A percentile compares a stretch with the other conserved stretches of the same genome.
Conservation (phyloP, 371 early-diverging fungal genomes). For the Conidiobolus incongruus region DNA sequence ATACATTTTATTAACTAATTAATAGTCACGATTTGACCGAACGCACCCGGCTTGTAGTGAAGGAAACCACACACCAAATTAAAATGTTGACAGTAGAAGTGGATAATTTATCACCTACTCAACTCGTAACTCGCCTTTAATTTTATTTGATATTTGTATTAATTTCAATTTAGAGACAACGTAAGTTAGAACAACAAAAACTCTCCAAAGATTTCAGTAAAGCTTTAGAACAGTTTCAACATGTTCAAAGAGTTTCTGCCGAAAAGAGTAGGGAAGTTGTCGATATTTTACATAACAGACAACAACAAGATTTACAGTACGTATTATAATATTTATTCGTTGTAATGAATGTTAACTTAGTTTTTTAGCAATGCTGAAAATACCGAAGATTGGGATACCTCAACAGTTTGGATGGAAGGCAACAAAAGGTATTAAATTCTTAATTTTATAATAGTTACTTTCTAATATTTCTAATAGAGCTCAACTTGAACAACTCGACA, state of each 20-base stretch:
- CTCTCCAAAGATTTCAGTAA: constrained; percentile 83
- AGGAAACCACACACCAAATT: constrained; percentile 47
- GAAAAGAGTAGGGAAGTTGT: constrained; percentile 74
- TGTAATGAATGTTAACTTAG: no score
- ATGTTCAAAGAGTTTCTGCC: constrained; percentile 53
- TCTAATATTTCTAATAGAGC: no score
- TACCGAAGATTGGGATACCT: neutral
- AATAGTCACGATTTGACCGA: constrained; percentile 63
- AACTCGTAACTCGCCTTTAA: no score
- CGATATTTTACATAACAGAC: constrained; percentile 17
- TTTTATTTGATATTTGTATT: no score
- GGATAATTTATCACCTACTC: neutral
- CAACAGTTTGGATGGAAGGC: neutral
- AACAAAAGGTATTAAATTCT: no score
- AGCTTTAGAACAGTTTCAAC: constrained; percentile 70
- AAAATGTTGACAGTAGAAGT: constrained; percentile 23
- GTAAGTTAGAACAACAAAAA: constrained; percentile 53
- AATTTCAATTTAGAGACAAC: no score
- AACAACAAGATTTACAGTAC: neutral
- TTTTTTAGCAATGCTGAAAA: neutral
- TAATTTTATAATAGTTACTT: no score
- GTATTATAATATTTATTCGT: no score
- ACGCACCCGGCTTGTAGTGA: constrained; percentile 54
- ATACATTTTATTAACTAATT: no score
- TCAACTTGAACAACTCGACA: constrained; percentile 59